phyloP scores from a whole-genome alignment of 495 filamentous ascomycete species.

The Daldinia loculata region DNA sequence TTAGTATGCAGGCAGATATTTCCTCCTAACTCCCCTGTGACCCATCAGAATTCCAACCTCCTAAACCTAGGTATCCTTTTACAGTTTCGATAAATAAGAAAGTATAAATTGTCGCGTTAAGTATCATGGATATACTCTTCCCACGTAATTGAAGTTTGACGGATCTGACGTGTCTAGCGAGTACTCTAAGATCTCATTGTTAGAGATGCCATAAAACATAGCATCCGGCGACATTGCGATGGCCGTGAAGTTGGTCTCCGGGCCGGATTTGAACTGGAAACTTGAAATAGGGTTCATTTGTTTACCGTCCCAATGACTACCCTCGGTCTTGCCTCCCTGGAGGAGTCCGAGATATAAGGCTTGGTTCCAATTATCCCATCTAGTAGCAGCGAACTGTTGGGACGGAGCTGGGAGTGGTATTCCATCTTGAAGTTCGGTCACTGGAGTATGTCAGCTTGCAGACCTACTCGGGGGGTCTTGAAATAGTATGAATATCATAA shows the following conservation, averaged over 20 bases:
- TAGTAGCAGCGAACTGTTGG: slow-evolving; percentile 39
- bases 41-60: slow-evolving; percentile 7
- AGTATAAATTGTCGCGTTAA: slow-evolving; percentile 5
- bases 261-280: slow-evolving; percentile 24
- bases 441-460: slow-evolving; percentile 22
- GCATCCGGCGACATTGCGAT: slow-evolving; percentile 37
- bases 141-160: slow-evolving; percentile 36
- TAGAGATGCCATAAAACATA: slow-evolving; percentile 42
- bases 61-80: slow-evolving; percentile 14
- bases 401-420: slow-evolving; percentile 33
- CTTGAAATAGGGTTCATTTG: slow-evolving; percentile 16
- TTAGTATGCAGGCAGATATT: slow-evolving; percentile 2
- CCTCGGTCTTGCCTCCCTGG: slow-evolving; percentile 17
- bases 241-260: slow-evolving; percentile 35
- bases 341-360: slow-evolving; percentile 31
- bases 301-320: slow-evolving; percentile 29
- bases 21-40: slow-evolving; percentile 23
- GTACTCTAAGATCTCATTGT: slow-evolving; percentile 35
- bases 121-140: slow-evolving; percentile 29
- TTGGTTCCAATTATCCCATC: slow-evolving; percentile 34
- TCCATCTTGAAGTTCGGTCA: slow-evolving; percentile 26
- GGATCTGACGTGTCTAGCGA: slow-evolving; percentile 28
- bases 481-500: background rate
- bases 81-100: slow-evolving; percentile 11
- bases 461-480: background rate